phyloP scores from a whole-genome alignment of 768 basidiomycete genomes.

The Podaxis rugospora region DNA sequence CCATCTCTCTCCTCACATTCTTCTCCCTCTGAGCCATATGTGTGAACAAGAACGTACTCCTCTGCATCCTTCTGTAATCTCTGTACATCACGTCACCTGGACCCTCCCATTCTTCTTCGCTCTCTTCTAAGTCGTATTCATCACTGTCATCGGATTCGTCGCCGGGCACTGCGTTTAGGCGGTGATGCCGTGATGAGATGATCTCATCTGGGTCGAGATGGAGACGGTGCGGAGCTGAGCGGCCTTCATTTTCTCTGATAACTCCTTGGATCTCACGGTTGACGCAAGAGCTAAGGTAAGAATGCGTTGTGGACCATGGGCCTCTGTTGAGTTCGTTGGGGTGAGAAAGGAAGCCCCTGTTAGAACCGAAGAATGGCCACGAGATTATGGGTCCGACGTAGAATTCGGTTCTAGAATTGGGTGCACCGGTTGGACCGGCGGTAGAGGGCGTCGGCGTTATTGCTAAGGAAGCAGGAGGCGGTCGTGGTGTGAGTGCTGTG shows the following conservation, averaged over 20 bases:
- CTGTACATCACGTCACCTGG: conserved; percentile 76
- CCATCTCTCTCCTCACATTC: conserved; percentile 64
- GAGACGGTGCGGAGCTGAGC: conserved; percentile 66
- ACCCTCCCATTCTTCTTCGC: conserved; percentile 77
- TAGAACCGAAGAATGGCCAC: conserved; percentile 88
- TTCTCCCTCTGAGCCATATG: conserved; percentile 65
- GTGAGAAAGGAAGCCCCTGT: conserved; percentile 67
- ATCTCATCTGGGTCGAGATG: conserved; percentile 83
- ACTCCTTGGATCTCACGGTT: conserved; percentile 74
- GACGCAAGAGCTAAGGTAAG: conserved; percentile 63
- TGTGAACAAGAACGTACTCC: conserved; percentile 73
- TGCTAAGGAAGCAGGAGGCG: conserved; percentile 23
- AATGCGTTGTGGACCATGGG: conserved; percentile 59
- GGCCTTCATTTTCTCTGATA: conserved; percentile 73
- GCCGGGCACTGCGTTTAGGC: conserved; percentile 59
- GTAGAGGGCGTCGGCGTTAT: conserved; percentile 14
- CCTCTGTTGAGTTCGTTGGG: conserved; percentile 74
- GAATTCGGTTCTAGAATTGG: conserved; percentile 27
- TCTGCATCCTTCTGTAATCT: conserved; percentile 79
- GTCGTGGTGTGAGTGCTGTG: conserved; percentile 18
- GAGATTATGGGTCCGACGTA: conserved; percentile 81
- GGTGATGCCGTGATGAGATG: conserved; percentile 64
- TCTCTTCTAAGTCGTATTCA: conserved; percentile 76
- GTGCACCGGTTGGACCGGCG: neutral
- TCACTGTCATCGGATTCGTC: conserved; percentile 75